Evolutionary conservation across 116 monocot genomes (phyloP).

Genomic region (Phalaenopsis hybrid): DNA sequence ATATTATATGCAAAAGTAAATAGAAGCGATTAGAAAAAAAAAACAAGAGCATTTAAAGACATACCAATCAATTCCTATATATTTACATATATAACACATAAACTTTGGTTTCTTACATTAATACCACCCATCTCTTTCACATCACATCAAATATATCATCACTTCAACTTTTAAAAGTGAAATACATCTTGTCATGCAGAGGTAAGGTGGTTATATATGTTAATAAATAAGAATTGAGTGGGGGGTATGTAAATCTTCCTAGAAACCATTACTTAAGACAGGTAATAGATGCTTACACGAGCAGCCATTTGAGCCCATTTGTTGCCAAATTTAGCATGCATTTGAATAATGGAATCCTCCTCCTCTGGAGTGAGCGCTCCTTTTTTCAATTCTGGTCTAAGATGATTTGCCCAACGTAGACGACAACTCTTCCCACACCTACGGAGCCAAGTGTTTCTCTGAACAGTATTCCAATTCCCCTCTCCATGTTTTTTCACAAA

Average conservation of each 20-base stretch:
- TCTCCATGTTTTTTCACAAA: slow-evolving; percentile 60
- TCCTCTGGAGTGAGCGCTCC: slow-evolving; percentile 44
- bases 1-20: not conserved
- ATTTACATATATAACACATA: too few species aligned
- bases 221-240: too few species aligned
- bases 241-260: too few species aligned
- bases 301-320: slow-evolving; percentile 71
- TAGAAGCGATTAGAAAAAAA: not conserved
- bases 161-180: too few species aligned
- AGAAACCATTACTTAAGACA: not conserved
- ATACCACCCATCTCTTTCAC: too few species aligned
- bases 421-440: slow-evolving; percentile 76
- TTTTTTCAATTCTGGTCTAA: slow-evolving; percentile 54
- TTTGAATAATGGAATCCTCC: slow-evolving; percentile 34
- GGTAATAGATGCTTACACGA: slow-evolving; percentile 28
- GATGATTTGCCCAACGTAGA: slow-evolving; percentile 70
- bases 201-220: too few species aligned
- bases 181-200: too few species aligned
- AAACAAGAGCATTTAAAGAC: too few species aligned
- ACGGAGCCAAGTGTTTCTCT: slow-evolving; percentile 37
- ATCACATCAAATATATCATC: too few species aligned
- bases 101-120: too few species aligned
- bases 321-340: slow-evolving; percentile 52
- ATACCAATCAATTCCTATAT: too few species aligned
- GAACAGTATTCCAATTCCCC: slow-evolving; percentile 69